A percentile compares a stretch with the other conserved stretches of the same genome.
These are phyloP conservation scores for Crithidia sp. DNA, from an alignment of 208 protist species.

Conservation along the genomic window DNA sequence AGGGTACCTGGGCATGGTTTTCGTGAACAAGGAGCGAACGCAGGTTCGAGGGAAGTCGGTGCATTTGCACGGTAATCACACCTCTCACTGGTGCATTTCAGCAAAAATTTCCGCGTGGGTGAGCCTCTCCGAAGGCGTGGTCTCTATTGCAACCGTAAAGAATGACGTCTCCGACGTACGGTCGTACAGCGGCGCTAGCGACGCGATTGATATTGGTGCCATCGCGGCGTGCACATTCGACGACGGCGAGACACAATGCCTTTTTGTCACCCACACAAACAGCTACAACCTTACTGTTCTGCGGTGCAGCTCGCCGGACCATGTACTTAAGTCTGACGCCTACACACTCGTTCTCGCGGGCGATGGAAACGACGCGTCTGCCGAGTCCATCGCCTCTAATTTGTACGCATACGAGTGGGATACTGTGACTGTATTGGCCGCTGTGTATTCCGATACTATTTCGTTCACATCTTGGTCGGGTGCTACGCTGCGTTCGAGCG, in stretches of 20 bases:
- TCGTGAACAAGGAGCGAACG: conserved; percentile 14
- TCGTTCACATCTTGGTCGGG: conserved; percentile 27
- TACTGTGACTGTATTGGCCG: conserved; percentile 14
- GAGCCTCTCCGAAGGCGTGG: conserved; percentile 3
- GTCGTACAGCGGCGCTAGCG: not conserved
- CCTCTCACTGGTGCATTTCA: conserved; percentile 13
- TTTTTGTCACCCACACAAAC: conserved; percentile 17
- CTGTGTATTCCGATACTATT: conserved; percentile 37
- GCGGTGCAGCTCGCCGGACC: not conserved
- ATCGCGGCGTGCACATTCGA: conserved; percentile 3
- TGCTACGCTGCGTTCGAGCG: conserved; percentile 15
- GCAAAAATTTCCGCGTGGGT: not conserved
- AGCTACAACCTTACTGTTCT: conserved; percentile 20
- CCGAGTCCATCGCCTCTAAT: not conserved
- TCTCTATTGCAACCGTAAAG: not conserved
- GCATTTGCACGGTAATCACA: conserved; percentile 9
- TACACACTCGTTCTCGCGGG: conserved; percentile 3
- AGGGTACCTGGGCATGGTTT: conserved; percentile 28
- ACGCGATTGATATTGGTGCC: not conserved
- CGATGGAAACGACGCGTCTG: not conserved
- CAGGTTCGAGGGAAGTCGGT: conserved; percentile 6
- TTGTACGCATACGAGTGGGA: conserved; percentile 12
- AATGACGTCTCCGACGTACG: not conserved
- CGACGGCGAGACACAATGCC: not conserved
- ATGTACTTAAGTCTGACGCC: not conserved